Base-by-base conservation (phyloP, 2,329 filamentous ascomycete genomes). In the Claviceps digitariae region DNA sequence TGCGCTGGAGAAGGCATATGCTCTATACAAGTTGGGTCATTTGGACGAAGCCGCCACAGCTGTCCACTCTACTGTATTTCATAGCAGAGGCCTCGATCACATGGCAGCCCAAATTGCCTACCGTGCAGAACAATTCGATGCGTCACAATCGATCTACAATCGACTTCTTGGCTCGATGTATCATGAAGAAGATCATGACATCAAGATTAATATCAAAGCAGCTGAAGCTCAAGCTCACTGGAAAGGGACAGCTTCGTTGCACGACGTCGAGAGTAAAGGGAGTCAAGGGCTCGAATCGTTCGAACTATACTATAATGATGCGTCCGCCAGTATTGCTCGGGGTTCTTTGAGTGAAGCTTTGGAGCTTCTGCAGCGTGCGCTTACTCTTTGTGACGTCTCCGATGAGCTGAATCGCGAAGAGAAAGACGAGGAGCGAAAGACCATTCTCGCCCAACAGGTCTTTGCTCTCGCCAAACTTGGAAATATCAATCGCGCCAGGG, bases 251-350 rank as follows among this genome's bases (percentile, higher is more conserved):
- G 76, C 62, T 17, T 55, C 60, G 8, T 45, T 56, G 3, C 52
- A 56, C 62, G 73, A 79, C 62, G 72, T 77, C 9, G 69, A 70
- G 7, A 71, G 76, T 55, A 80, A 83, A 56, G 81, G 87, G 7
- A 71, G 76, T 55, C 80, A 83, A 56, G 81, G 87, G 60, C 69
- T 86, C 27, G 85, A 90, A 57, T 79, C 83, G 2, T 93, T 93
- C 60, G 88, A 93, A 70, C 83, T 85, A 27, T 83, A 86, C 12
- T 94, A 87, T 70, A 94, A 94, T 66, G 78, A 81, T 25, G 87
- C 86, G 9, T 91, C 87, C 65, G 76, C 76, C 21, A 81, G 79
- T 64, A 82, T 93, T 60, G 84, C 85, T 15, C 74, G 80, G 48
- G 84, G 82, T 8, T 83, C 87, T 59, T 72, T 87, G 40, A 74